Evolutionary conservation across 2,329 filamentous ascomycete genomes (phyloP).

Genomic region (Uncinocarpus reesii): DNA sequence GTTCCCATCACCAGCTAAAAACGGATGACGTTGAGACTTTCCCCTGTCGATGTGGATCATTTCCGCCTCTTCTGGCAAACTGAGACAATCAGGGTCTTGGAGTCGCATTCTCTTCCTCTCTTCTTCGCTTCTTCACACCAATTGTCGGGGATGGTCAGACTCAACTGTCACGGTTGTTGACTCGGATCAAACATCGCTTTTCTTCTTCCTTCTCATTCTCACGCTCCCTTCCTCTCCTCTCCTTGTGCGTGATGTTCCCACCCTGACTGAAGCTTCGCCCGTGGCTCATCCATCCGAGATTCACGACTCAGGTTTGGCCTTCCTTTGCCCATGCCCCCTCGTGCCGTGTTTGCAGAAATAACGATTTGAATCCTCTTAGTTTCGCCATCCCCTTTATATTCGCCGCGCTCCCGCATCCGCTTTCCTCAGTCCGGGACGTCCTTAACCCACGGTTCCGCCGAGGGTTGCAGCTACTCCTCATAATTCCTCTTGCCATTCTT

Average conservation of each 20-base stretch:
- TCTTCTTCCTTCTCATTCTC: constrained; percentile 7
- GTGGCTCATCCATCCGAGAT: constrained; percentile 2
- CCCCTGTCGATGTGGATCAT: constrained; percentile 1
- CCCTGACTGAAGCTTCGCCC: not conserved
- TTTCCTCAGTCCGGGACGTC: constrained; percentile 4
- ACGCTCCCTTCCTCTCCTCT: constrained; percentile 3
- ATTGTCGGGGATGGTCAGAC: constrained; percentile 2
- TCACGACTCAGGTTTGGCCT: not conserved
- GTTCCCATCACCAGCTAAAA: too few species aligned
- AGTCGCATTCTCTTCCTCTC: not conserved
- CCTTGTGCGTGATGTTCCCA: not conserved
- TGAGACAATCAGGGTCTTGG: constrained; percentile 7
- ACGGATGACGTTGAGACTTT: constrained; percentile 9
- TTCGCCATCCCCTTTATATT: constrained; percentile 3
- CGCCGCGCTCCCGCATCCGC: not conserved
- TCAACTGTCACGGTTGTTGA: constrained; percentile 11
- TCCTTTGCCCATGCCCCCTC: not conserved
- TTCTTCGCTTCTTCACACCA: not conserved
- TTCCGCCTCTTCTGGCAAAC: not conserved
- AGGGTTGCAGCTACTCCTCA: constrained; percentile 6
- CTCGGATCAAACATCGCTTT: constrained; percentile 12
- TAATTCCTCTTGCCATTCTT: constrained; percentile 4
- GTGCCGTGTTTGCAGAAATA: not conserved
- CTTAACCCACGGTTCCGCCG: constrained; percentile 5
- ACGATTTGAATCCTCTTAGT: not conserved